Evolutionary conservation across 1,139 yeast genomes (phyloP).

Genomic region (Blastobotrys serpentis): DNA sequence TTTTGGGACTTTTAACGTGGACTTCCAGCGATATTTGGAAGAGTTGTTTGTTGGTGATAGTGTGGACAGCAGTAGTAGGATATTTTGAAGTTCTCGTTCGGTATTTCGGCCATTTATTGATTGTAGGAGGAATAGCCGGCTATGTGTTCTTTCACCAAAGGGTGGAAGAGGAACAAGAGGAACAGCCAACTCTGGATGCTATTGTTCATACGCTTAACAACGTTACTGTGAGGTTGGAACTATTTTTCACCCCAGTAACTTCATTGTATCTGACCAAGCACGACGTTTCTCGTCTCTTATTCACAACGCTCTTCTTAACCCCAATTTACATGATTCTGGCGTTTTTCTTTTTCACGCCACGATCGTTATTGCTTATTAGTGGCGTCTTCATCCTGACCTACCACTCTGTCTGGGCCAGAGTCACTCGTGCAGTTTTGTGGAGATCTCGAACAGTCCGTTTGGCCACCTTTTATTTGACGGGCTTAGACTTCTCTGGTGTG

Average conservation of each 20-base stretch:
- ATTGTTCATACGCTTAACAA: slow-evolving; percentile 79
- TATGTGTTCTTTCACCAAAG: slow-evolving; percentile 52
- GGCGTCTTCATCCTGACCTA: slow-evolving; percentile 73
- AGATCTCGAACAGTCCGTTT: slow-evolving; percentile 69
- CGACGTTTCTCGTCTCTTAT: slow-evolving; percentile 74
- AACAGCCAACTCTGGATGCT: slow-evolving; percentile 82
- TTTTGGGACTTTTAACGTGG: slow-evolving; percentile 81
- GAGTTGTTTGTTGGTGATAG: slow-evolving; percentile 59
- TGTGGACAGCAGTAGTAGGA: slow-evolving; percentile 58
- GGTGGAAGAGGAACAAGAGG: slow-evolving; percentile 49
- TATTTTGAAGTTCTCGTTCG: slow-evolving; percentile 72
- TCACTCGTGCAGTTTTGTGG: slow-evolving; percentile 82
- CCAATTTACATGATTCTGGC: slow-evolving; percentile 76
- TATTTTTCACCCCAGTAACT: slow-evolving; percentile 75
- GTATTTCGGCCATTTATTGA: slow-evolving; percentile 76
- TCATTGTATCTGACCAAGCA: slow-evolving; percentile 65
- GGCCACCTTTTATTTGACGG: slow-evolving; percentile 77
- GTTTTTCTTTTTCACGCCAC: slow-evolving; percentile 66
- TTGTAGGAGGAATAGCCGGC: slow-evolving; percentile 64
- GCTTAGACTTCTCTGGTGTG: slow-evolving; percentile 72
- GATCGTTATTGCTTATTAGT: slow-evolving; percentile 57
- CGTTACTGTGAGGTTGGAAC: slow-evolving; percentile 71
- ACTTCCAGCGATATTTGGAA: slow-evolving; percentile 83
- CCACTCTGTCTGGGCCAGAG: slow-evolving; percentile 81
- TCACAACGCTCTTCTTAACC: slow-evolving; percentile 80